These are phyloP conservation scores for Panaeolus cyanescens DNA, from an alignment of 768 basidiomycete species.

Conservation along the genomic window DNA sequence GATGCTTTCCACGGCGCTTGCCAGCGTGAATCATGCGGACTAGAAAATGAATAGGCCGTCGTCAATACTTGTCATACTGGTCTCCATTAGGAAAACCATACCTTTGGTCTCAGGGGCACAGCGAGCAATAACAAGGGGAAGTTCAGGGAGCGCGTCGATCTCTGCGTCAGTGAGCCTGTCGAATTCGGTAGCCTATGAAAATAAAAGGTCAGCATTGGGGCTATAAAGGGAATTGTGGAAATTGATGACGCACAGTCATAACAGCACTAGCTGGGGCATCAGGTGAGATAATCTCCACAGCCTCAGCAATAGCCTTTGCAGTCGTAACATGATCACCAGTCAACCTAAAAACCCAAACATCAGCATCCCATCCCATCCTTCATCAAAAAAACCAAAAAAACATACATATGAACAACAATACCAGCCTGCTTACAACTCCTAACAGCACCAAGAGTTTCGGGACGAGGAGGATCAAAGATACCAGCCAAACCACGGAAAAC, in stretches of 20 bases:
- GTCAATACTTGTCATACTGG: background rate
- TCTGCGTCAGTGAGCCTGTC: slow-evolving; percentile 54
- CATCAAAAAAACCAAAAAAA: background rate
- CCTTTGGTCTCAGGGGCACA: slow-evolving; percentile 57
- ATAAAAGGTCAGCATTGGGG: background rate
- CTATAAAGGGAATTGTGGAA: background rate
- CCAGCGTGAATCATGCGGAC: slow-evolving; percentile 61
- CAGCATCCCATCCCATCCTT: slow-evolving; percentile 4
- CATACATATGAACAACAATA: slow-evolving; percentile 46
- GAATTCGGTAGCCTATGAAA: slow-evolving; percentile 37
- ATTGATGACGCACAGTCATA: slow-evolving; percentile 36
- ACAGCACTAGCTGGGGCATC: slow-evolving; percentile 39
- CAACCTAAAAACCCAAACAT: slow-evolving; percentile 32
- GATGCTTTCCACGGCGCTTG: slow-evolving; percentile 51
- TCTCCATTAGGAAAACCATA: slow-evolving; percentile 4
- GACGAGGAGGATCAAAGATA: slow-evolving; percentile 60
- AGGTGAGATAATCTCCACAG: slow-evolving; percentile 46
- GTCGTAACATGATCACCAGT: slow-evolving; percentile 58
- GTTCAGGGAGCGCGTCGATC: slow-evolving; percentile 47
- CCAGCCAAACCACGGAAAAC: slow-evolving; percentile 53
- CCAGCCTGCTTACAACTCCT: slow-evolving; percentile 52
- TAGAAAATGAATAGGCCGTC: slow-evolving; percentile 8
- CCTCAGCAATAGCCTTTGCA: slow-evolving; percentile 51
- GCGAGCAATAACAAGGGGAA: slow-evolving; percentile 61
- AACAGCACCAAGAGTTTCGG: slow-evolving; percentile 53